Evolutionary conservation across 495 filamentous ascomycete genomes (phyloP).

Genomic region (Jackrogersella minutella): DNA sequence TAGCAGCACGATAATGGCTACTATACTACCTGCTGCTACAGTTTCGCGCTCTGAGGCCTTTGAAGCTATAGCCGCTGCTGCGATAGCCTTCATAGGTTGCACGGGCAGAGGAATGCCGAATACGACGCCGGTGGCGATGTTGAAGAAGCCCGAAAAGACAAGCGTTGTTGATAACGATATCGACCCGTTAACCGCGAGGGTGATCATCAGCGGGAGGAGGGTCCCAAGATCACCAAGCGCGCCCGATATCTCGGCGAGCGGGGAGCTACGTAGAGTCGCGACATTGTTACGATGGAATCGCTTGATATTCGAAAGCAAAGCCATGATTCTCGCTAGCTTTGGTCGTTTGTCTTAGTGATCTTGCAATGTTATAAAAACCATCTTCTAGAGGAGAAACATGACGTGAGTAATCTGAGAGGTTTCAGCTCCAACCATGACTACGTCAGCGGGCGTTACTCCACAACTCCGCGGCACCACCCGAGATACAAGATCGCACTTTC

Average conservation of each 20-base stretch:
- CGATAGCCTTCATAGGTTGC: constrained; percentile 90
- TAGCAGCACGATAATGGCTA: constrained; percentile 72
- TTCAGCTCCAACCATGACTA: constrained; percentile 25
- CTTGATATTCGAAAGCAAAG: constrained; percentile 41
- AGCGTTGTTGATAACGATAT: constrained; percentile 85
- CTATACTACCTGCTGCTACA: constrained; percentile 80
- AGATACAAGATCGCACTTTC: constrained; percentile 13
- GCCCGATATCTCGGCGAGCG: constrained; percentile 85
- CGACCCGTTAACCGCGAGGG: constrained; percentile 74
- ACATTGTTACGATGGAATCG: constrained; percentile 56
- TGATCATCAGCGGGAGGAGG: constrained; percentile 86
- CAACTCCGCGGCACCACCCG: constrained; percentile 26
- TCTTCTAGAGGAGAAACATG: not conserved
- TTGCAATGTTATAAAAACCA: not conserved
- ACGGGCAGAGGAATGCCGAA: constrained; percentile 91
- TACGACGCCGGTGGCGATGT: constrained; percentile 78
- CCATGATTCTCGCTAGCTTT: constrained; percentile 16
- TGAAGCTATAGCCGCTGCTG: constrained; percentile 79
- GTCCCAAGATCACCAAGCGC: constrained; percentile 92
- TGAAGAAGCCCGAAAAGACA: constrained; percentile 85
- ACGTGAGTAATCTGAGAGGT: not conserved
- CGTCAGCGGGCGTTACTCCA: constrained; percentile 26
- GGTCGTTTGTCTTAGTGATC: not conserved
- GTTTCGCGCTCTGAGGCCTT: constrained; percentile 71
- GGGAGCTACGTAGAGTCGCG: constrained; percentile 54